phyloP scores from a whole-genome alignment of 257 asterid species.

The Mitragyna speciosa region DNA sequence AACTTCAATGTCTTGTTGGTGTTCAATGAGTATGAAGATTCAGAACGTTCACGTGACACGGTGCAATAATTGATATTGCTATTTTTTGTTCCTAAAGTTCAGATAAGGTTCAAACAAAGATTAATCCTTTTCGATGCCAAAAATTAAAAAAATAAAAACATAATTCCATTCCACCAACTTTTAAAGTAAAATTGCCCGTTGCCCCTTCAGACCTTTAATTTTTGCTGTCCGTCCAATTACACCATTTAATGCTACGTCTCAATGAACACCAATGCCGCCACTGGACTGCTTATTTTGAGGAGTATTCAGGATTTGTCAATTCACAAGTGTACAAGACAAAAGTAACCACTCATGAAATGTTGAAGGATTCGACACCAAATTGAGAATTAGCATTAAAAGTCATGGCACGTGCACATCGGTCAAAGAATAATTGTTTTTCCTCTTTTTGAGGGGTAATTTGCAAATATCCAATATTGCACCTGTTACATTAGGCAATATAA shows the following conservation, averaged over 20 bases:
- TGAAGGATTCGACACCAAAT: not conserved
- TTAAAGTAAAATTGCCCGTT: not conserved
- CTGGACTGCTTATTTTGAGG: not conserved
- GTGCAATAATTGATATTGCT: not conserved
- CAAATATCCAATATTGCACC: not conserved
- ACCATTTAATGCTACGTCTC: not conserved
- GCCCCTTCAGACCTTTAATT: not conserved
- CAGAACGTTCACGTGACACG: not conserved
- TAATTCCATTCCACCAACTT: not conserved
- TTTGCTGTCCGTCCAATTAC: not conserved
- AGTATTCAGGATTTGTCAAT: not conserved
- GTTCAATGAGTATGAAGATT: not conserved
- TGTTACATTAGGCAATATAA: conserved; percentile 42
- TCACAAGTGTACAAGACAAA: not conserved
- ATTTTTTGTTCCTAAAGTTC: not conserved
- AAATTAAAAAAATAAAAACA: not conserved
- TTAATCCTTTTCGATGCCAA: not conserved
- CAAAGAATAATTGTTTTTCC: not conserved
- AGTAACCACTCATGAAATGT: not conserved
- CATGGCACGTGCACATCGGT: too few relatives aligned
- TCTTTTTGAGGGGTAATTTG: not conserved
- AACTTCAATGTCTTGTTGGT: not conserved
- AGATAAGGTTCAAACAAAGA: not conserved
- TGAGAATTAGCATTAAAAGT: not conserved
- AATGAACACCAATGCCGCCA: not conserved